Evolutionary conservation across 2,329 filamentous ascomycete species (phyloP).

Genomic region (Pseudogymnoascus sp.): DNA sequence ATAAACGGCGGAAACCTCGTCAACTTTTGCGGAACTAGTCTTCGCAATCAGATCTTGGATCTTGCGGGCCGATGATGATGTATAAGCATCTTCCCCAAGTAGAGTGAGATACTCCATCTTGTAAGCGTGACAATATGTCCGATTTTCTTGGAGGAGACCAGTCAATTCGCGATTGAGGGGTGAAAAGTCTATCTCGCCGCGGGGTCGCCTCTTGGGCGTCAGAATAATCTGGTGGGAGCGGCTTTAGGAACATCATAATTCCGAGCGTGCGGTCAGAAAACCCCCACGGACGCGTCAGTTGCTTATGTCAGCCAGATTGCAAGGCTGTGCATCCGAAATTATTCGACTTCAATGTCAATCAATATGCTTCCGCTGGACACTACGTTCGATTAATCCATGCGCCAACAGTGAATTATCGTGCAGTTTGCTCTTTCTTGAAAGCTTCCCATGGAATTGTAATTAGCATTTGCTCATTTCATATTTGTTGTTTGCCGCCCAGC

Average conservation of each 20-base stretch:
- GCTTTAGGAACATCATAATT: not conserved
- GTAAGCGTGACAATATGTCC: conserved; percentile 8
- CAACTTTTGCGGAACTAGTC: conserved; percentile 17
- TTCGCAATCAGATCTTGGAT: conserved; percentile 16
- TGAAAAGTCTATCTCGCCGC: conserved; percentile 8
- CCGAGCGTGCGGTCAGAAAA: not conserved
- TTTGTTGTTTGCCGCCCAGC: not conserved
- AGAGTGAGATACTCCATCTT: conserved; percentile 24
- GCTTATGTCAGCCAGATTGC: not conserved
- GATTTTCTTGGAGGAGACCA: conserved; percentile 5
- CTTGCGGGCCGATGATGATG: conserved; percentile 24
- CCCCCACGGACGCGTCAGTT: not conserved
- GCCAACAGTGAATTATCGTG: not conserved
- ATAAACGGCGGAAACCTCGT: conserved; percentile 22
- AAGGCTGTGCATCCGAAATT: conserved; percentile 5
- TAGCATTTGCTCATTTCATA: not conserved
- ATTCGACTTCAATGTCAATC: not conserved
- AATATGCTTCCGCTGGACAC: not conserved
- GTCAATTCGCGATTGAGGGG: conserved; percentile 6
- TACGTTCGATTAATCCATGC: not conserved
- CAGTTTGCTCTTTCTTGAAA: conserved; percentile 1
- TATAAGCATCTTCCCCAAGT: conserved; percentile 26
- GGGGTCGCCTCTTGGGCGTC: conserved; percentile 7
- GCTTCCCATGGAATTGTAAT: not conserved
- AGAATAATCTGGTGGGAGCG: conserved; percentile 10